phyloP scores from a whole-genome alignment of 192 early-diverging fungal genomes.

The Coemansia sp. region DNA sequence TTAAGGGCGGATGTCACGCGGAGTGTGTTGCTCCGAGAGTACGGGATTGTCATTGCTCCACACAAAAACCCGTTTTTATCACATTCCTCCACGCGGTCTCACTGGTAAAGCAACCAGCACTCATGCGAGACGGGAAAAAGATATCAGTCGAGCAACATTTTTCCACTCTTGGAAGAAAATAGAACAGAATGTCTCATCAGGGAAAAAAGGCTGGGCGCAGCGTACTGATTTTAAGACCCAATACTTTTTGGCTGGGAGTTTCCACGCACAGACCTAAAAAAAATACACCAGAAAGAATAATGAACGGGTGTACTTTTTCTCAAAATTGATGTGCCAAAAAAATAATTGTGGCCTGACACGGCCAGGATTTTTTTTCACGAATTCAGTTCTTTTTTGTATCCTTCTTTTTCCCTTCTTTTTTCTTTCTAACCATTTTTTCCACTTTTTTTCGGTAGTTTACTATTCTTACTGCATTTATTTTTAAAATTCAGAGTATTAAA shows the following conservation, averaged over 20 bases:
- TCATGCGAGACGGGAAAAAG: background rate
- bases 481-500: constrained; percentile 7
- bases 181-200: too few relatives aligned
- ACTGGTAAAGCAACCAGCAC: background rate
- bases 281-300: background rate
- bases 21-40: background rate
- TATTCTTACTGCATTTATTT: constrained; percentile 5
- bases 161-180: background rate
- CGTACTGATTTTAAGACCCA: too few relatives aligned
- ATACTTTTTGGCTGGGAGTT: background rate
- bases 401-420: background rate
- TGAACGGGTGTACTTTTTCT: background rate
- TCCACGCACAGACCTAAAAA: background rate
- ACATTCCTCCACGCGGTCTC: background rate
- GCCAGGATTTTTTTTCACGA: too few relatives aligned
- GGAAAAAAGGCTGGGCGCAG: background rate
- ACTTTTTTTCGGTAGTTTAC: background rate
- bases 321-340: background rate
- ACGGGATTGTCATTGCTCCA: background rate
- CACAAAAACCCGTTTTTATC: background rate
- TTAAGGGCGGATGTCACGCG: background rate
- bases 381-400: too few relatives aligned
- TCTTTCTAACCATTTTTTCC: background rate
- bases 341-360: background rate
- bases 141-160: background rate